These are phyloP conservation scores for Penicillium sp. DNA, from an alignment of 2,329 filamentous ascomycete species.

Conservation along the genomic window DNA sequence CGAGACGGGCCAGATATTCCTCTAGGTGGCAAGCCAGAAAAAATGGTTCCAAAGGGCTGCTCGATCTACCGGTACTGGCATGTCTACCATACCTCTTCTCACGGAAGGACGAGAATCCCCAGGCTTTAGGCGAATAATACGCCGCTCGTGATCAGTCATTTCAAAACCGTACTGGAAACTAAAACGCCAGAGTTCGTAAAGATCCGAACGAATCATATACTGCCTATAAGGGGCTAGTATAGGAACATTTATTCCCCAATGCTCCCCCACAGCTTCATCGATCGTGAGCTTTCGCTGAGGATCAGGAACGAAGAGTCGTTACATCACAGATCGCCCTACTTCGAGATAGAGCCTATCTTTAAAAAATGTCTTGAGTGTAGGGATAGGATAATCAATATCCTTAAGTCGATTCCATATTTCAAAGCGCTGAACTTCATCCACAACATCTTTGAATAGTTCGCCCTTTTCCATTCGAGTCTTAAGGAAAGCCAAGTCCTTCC, in stretches of 20 bases:
- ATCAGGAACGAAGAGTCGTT: constrained; percentile 2
- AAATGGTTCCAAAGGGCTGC: too few relatives aligned
- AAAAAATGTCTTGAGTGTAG: constrained; percentile 24
- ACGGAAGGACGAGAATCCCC: too few relatives aligned
- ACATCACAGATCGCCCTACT: constrained; percentile 18
- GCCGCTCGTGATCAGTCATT: background rate
- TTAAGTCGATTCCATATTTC: constrained; percentile 15
- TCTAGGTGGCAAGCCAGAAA: too few relatives aligned
- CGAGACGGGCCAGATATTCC: too few relatives aligned
- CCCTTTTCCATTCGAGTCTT: background rate
- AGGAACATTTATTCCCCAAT: constrained; percentile 8
- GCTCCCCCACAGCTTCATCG: constrained; percentile 13
- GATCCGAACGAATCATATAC: constrained; percentile 2
- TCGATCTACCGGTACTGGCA: too few relatives aligned
- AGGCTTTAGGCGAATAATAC: background rate
- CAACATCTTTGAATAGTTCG: background rate
- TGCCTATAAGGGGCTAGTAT: background rate
- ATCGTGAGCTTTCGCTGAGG: constrained; percentile 16
- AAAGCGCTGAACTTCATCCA: background rate
- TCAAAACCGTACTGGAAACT: constrained; percentile 26
- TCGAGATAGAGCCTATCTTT: constrained; percentile 23
- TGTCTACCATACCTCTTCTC: too few relatives aligned
- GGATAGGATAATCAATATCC: constrained; percentile 22
- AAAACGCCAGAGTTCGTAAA: constrained; percentile 26
- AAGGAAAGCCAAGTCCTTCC: background rate